Base-by-base conservation (phyloP, 257 asterid genomes). In the Jaltomata sinuosa region DNA sequence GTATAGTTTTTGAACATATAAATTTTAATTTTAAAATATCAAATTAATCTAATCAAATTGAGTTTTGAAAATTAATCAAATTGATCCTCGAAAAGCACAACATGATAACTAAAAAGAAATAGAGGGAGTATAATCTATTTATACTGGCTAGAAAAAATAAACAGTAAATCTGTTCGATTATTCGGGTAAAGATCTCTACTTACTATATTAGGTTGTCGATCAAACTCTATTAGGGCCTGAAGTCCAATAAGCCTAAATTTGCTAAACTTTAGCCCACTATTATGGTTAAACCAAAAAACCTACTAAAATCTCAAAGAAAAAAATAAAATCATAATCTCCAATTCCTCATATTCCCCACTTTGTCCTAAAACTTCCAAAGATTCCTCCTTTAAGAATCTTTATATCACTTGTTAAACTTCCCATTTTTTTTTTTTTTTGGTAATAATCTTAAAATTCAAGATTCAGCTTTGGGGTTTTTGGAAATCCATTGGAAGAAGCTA, bases 401-500 rank as follows among this genome's bases (percentile, higher is more conserved):
- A 11, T 1, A 50, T 84, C 49, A 49, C 69, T 14, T 11, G n/a
- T 15, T 10, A 42, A 85, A 54, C 55, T 52, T 29, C 40, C 53
- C 49, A 65, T 11, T 1, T 0, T 21, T 45, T 0, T 5, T 32
- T n/a, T 5, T 0, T 55, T 12, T n/a, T n/a, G n/a, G n/a, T n/a
- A n/a, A 38, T 29, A 22, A 7, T 38, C 11, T 21, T 49, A 36
- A 36, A 25, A 16, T 1, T 50, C 53, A 18, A 27, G 50, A 12
- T 65, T 14, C 11, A 42, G 15, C 69, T 74, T 0, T 83, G 84
- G 88, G 88, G 85, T 79, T 87, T 71, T 22, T 47, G 69, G 68
- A 11, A 5, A 72, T 59, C 11, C 55, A 57, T 32, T 36, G 27
- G 5, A 38, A 4, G 42, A 40, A 62, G 76, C 52, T 29, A 83